Conservation (phyloP, 176 grass and related monocot genomes). For the Thinopyrum elongatum region DNA sequence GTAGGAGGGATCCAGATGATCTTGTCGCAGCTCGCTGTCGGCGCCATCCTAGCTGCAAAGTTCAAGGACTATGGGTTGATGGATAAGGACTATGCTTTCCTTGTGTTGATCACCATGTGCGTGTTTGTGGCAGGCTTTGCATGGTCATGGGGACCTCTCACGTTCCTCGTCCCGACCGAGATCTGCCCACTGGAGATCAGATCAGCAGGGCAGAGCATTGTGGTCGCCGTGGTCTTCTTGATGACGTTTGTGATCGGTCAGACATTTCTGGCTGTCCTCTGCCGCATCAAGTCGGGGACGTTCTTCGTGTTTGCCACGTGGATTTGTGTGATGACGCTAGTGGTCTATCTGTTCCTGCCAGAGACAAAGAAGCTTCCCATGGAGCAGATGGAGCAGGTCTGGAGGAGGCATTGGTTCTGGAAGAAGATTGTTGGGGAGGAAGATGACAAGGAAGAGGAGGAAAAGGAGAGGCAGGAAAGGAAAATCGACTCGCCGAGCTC, state of each 20-base stretch:
- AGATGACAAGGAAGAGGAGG: conserved; percentile 32
- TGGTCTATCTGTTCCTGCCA: conserved; percentile 58
- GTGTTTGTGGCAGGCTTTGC: conserved; percentile 67
- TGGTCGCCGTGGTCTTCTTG: conserved; percentile 64
- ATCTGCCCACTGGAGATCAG: conserved; percentile 73
- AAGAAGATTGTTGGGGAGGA: conserved; percentile 52
- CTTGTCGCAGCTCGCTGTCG: conserved; percentile 50
- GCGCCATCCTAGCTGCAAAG: conserved; percentile 53
- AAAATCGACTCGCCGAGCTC: background rate
- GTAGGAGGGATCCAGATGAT: conserved; percentile 73
- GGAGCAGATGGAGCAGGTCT: conserved; percentile 85
- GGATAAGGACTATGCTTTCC: conserved; percentile 46
- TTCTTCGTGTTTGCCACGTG: conserved; percentile 61
- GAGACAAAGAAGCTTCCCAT: conserved; percentile 78
- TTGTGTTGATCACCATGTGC: conserved; percentile 61
- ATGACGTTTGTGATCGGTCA: conserved; percentile 64
- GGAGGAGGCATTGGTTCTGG: conserved; percentile 71
- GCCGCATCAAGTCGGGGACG: conserved; percentile 55
- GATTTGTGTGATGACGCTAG: conserved; percentile 59
- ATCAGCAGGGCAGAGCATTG: conserved; percentile 73
- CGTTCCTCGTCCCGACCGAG: conserved; percentile 64
- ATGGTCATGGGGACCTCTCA: conserved; percentile 86
- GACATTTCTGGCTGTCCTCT: conserved; percentile 59
- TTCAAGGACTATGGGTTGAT: conserved; percentile 60
- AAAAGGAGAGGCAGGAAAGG: conserved; percentile 23